Evolutionary conservation across 768 basidiomycete species (phyloP).

Genomic region (Mycena galopus): DNA sequence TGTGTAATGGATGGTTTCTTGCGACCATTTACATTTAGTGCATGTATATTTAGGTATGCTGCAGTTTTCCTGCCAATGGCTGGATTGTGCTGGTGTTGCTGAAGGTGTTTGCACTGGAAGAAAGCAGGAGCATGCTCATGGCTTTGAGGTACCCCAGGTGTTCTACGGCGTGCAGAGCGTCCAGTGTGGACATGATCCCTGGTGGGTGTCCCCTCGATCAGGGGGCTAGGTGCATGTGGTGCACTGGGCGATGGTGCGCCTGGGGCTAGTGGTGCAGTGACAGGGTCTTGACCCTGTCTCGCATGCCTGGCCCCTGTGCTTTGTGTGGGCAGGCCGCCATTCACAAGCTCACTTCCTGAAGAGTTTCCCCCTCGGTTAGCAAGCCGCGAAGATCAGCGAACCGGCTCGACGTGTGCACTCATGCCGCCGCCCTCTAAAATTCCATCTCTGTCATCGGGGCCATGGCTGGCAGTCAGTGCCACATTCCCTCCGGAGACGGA

Average conservation of each 20-base stretch:
- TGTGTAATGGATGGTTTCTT: neutral
- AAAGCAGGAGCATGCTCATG: constrained; percentile 22
- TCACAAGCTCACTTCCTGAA: neutral
- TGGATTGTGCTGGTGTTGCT: neutral
- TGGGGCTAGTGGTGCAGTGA: too few relatives aligned
- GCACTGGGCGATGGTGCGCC: neutral
- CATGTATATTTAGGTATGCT: neutral
- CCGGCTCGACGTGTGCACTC: neutral
- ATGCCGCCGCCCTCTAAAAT: constrained; percentile 3
- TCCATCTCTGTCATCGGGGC: constrained; percentile 15
- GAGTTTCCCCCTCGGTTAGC: neutral
- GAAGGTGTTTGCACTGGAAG: neutral
- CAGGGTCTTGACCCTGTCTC: neutral
- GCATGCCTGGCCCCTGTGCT: neutral
- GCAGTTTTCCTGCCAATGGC: neutral
- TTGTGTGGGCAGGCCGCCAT: neutral
- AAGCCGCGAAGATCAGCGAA: neutral
- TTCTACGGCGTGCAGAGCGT: neutral
- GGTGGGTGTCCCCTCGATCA: neutral
- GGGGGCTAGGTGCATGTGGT: neutral
- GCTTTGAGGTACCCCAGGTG: neutral
- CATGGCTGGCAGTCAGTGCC: constrained; percentile 13
- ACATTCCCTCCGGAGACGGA: too few relatives aligned
- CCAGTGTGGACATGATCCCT: neutral
- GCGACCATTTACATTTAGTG: neutral